Evolutionary conservation across 345 rosid species (phyloP), one percentile per base, ranked within the genome.

Genomic region (Firmiana major): DNA sequence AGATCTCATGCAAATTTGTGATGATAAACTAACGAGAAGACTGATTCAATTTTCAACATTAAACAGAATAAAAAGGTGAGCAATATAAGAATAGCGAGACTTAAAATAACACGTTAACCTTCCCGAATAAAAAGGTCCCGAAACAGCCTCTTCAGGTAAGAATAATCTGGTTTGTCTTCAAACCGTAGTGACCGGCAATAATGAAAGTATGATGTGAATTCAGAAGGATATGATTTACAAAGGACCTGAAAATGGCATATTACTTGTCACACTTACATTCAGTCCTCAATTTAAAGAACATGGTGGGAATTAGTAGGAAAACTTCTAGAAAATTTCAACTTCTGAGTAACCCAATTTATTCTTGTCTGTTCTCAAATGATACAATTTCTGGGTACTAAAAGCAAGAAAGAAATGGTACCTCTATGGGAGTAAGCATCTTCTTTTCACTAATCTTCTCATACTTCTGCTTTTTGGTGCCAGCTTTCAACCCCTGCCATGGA

Each of bases 401-500:
- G 42, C 46, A 55, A 62, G 55, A 34, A 75, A 71, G 49, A 21
- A 38, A 73, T 49, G 17, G 63, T 89, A 92, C 98, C 97, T 94
- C 98, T 69, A 90, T 86, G 69, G 97, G 86, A 79, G 97, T 96
- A 75, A 90, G 88, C 89, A 90, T 92, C 90, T 96, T 92, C 89
- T 91, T 96, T 81, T 94, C 98, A 72, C 97, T 91, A 78, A 96
- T 96, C 81, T 90, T 96, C 83, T 96, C 99, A 81, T 96, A 96
- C 82, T 94, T 96, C 84, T 94, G 98, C 87, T 96, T 96, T 87
- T 96, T 93, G 11, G 94, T 96, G 78, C 99, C 98, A 58, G 93
- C 97, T 86, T 88, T 96, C 79, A 96, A 68, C 75, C 99, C 97
- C 86, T 96, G 97, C 99, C 98, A 96, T 26, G 98, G 99, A 83